Percentiles rank a stretch among this genome's conserved stretches.
These are phyloP conservation scores for Cryptosporidium meleagridis DNA, from an alignment of 169 alveolate species.

Conservation along the genomic window DNA sequence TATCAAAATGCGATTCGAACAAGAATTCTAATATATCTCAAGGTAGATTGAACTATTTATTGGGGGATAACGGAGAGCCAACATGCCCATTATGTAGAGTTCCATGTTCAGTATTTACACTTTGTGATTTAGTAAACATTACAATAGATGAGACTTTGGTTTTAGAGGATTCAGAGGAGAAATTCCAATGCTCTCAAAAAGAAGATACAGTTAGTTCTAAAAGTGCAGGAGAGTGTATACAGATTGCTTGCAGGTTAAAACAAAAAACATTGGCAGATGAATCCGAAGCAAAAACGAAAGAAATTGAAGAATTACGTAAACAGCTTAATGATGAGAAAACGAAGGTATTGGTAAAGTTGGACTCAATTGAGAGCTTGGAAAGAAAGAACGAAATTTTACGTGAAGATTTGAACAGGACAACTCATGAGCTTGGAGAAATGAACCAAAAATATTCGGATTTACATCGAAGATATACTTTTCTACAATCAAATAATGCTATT, in stretches of 20 bases:
- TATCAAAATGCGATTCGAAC: slow-evolving; percentile 27
- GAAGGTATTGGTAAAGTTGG: not conserved
- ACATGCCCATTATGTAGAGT: slow-evolving; percentile 71
- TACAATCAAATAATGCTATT: slow-evolving; percentile 29
- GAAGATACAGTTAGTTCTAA: not conserved
- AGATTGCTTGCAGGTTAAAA: slow-evolving; percentile 15
- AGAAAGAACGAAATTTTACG: slow-evolving; percentile 42
- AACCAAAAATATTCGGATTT: slow-evolving; percentile 45
- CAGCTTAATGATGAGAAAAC: not conserved
- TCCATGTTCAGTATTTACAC: slow-evolving; percentile 46
- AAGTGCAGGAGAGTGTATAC: slow-evolving; percentile 1
- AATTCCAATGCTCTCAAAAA: not conserved
- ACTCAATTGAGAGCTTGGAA: slow-evolving; percentile 18
- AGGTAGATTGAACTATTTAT: slow-evolving; percentile 17
- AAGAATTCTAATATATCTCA: not conserved
- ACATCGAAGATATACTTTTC: slow-evolving; percentile 19
- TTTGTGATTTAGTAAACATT: slow-evolving; percentile 55
- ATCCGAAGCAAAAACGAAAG: not conserved
- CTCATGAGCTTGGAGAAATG: slow-evolving; percentile 48
- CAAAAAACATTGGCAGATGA: not conserved
- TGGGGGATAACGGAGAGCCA: slow-evolving; percentile 20
- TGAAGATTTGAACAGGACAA: slow-evolving; percentile 39
- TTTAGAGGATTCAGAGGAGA: slow-evolving; percentile 21
- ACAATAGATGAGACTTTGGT: slow-evolving; percentile 47
- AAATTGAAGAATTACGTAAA: not conserved